These are phyloP conservation scores for Talaromyces sp. DNA, from an alignment of 2,329 filamentous ascomycete genomes.

Conservation along the genomic window DNA sequence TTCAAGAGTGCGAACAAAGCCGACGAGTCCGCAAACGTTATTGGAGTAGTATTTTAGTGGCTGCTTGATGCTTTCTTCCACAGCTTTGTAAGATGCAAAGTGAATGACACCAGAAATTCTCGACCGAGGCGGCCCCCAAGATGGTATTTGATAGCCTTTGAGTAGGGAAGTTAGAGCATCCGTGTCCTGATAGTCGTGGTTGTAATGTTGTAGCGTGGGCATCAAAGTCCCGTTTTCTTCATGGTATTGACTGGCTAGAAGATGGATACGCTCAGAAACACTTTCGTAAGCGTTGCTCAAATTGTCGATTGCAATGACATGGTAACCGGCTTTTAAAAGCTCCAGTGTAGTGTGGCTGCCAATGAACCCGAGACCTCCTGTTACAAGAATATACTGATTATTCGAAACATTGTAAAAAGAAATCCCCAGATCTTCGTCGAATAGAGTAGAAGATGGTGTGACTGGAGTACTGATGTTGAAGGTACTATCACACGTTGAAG, in stretches of 20 bases:
- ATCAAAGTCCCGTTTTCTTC: slow-evolving; percentile 32
- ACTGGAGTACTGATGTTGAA: slow-evolving; percentile 34
- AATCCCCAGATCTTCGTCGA: slow-evolving; percentile 39
- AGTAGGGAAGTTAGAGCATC: slow-evolving; percentile 38
- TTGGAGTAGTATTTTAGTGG: slow-evolving; percentile 63
- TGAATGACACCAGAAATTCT: slow-evolving; percentile 61
- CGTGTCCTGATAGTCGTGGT: slow-evolving; percentile 44
- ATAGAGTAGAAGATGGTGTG: slow-evolving; percentile 40
- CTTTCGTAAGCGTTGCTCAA: slow-evolving; percentile 34
- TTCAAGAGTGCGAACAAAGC: slow-evolving; percentile 52
- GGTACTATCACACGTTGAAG: slow-evolving; percentile 26
- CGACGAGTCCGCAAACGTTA: slow-evolving; percentile 59
- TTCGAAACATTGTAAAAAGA: slow-evolving; percentile 32
- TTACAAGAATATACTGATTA: slow-evolving; percentile 39
- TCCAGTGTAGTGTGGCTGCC: slow-evolving; percentile 39
- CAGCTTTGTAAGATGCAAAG: slow-evolving; percentile 63
- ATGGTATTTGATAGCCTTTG: slow-evolving; percentile 33
- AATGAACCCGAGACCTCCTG: slow-evolving; percentile 37
- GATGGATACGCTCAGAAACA: slow-evolving; percentile 30
- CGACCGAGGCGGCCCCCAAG: slow-evolving; percentile 36
- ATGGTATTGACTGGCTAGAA: slow-evolving; percentile 30
- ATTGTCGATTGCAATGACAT: slow-evolving; percentile 38
- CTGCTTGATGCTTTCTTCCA: slow-evolving; percentile 55
- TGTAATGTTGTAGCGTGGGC: slow-evolving; percentile 42
- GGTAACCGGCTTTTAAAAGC: slow-evolving; percentile 35